Conservation (phyloP, 2,329 filamentous ascomycete genomes). For the Hypocrella siamensis region DNA sequence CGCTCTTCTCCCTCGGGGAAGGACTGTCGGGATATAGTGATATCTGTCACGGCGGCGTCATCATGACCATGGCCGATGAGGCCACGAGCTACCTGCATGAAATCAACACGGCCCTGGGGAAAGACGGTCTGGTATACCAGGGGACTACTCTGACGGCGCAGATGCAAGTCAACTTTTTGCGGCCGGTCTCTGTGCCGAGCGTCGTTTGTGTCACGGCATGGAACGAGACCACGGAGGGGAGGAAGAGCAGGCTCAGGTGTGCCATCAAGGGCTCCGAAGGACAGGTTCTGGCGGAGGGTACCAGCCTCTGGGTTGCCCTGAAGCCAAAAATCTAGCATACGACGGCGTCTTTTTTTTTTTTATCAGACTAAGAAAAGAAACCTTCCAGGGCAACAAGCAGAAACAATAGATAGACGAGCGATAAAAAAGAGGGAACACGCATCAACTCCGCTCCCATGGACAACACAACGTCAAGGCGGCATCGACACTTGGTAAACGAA, state of each 20-base stretch:
- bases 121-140: constrained; percentile 12
- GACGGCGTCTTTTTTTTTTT: no score
- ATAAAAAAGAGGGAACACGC: no score
- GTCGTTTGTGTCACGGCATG: constrained; percentile 15
- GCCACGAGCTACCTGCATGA: constrained; percentile 19
- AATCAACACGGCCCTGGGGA: constrained; percentile 17
- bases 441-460: no score
- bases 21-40: constrained; percentile 17
- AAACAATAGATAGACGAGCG: no score
- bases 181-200: constrained; percentile 13
- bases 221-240: constrained; percentile 15
- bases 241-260: constrained; percentile 16
- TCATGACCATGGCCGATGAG: constrained; percentile 20
- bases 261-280: constrained; percentile 15
- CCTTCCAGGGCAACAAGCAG: no score
- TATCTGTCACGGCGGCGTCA: constrained; percentile 20
- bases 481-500: no score
- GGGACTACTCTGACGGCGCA: constrained; percentile 17
- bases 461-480: no score
- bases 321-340: constrained; percentile 12
- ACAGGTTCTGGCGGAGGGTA: constrained; percentile 12
- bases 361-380: no score
- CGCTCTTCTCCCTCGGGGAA: constrained; percentile 16
- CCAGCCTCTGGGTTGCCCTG: constrained; percentile 17
- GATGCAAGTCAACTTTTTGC: constrained; percentile 18